These are phyloP conservation scores for Echinochloa phyllopogon DNA, from an alignment of 176 grass and related monocot genomes.

Conservation along the genomic window DNA sequence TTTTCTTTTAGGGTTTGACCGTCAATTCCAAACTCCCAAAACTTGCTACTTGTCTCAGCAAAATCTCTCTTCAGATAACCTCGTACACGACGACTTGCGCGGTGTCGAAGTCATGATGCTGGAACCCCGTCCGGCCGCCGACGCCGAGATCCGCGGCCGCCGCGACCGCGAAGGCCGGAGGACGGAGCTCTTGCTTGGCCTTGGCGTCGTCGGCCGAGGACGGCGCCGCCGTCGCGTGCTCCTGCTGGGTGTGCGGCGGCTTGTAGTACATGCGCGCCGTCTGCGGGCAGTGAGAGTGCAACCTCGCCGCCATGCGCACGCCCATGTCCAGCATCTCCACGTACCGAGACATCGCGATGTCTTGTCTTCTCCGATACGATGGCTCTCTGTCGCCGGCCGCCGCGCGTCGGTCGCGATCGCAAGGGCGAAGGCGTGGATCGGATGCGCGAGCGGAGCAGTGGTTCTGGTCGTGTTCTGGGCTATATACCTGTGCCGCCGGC, in stretches of 20 bases:
- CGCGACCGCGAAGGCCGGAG: neutral
- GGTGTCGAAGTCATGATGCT: constrained; percentile 12
- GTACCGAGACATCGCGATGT: constrained; percentile 63
- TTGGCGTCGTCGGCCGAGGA: neutral
- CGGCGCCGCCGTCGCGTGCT: neutral
- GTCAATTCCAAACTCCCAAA: neutral
- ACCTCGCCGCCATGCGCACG: constrained; percentile 63
- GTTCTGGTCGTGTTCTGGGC: neutral
- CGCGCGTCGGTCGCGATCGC: too few species aligned
- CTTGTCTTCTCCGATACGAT: too few species aligned
- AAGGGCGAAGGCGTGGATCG: too few species aligned
- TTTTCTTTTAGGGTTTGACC: neutral
- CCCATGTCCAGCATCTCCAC: constrained; percentile 77
- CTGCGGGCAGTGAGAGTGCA: constrained; percentile 80
- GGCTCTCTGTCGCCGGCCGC: too few species aligned
- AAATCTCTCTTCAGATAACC: constrained; percentile 1
- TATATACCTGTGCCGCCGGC: neutral
- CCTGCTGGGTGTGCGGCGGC: constrained; percentile 49
- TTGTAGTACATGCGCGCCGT: constrained; percentile 87
- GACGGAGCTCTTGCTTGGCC: neutral
- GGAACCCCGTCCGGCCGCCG: neutral
- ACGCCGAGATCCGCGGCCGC: neutral
- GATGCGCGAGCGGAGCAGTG: neutral
- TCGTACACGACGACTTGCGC: constrained; percentile 46
- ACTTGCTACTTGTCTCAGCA: neutral